A percentile compares a stretch with the other conserved stretches of the same genome.
Evolutionary conservation across 441 rosid genomes (phyloP).

Genomic region (Jatropha podagrica): DNA sequence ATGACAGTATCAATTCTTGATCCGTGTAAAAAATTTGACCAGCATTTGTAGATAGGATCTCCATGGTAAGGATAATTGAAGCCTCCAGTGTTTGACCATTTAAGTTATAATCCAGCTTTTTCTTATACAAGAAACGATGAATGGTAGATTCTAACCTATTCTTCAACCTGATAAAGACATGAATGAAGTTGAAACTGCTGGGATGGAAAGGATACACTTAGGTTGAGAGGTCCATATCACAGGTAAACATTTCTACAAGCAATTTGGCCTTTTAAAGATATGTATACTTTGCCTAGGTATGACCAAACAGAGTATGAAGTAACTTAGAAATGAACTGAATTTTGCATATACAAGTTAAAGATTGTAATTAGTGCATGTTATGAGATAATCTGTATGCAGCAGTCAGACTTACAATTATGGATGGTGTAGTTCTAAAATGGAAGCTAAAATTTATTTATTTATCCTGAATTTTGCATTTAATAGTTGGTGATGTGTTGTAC

Average conservation of each 20-base stretch:
- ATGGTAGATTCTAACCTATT: too few species aligned
- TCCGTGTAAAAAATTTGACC: conserved; percentile 1
- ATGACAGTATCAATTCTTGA: conserved; percentile 3
- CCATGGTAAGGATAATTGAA: neutral
- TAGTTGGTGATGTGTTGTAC: neutral
- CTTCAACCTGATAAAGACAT: too few species aligned
- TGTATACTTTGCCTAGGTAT: neutral
- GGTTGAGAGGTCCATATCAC: conserved; percentile 19
- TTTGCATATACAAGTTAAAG: neutral
- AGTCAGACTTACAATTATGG: neutral
- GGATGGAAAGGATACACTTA: conserved; percentile 6
- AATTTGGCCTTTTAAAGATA: conserved; percentile 2
- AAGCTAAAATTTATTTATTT: neutral
- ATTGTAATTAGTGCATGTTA: neutral
- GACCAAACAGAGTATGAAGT: neutral
- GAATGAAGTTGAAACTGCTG: conserved; percentile 1
- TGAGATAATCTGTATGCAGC: neutral
- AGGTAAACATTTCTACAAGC: conserved; percentile 12
- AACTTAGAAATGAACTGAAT: neutral
- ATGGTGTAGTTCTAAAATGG: neutral
- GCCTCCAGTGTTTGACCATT: conserved; percentile 8
- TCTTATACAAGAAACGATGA: too few species aligned
- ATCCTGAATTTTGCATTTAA: neutral
- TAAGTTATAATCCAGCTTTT: neutral
- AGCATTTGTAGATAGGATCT: neutral